Evolutionary conservation across 192 early-diverging fungal genomes (phyloP).

Genomic region (Gonapodya prolifera): DNA sequence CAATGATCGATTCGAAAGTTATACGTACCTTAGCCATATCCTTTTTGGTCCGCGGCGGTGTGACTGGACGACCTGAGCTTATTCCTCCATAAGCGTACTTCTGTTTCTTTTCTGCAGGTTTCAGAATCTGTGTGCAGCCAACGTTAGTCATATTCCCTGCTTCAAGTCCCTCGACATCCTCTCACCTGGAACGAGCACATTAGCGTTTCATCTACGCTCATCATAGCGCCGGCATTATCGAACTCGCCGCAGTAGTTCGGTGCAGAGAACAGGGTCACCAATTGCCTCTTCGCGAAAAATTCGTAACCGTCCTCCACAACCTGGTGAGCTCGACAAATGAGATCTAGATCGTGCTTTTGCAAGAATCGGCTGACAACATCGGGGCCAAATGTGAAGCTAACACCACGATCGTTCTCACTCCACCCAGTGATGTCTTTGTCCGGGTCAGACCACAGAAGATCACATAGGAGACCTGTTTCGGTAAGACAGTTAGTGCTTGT

Average conservation of each 20-base stretch:
- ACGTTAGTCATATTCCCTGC: neutral
- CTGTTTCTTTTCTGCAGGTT: constrained; percentile 23
- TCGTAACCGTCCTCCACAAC: constrained; percentile 98
- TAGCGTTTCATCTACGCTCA: constrained; percentile 73
- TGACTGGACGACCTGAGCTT: constrained; percentile 47
- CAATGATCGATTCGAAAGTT: too few species aligned
- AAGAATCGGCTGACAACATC: constrained; percentile 87
- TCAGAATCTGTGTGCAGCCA: constrained; percentile 12
- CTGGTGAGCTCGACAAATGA: constrained; percentile 96
- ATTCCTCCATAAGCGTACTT: constrained; percentile 23
- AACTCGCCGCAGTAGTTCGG: constrained; percentile 96
- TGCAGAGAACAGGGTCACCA: constrained; percentile 92
- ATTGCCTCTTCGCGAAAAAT: constrained; percentile 92
- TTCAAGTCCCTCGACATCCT: constrained; percentile 5
- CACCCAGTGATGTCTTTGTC: constrained; percentile 93
- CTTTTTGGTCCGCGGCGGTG: constrained; percentile 58
- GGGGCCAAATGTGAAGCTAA: constrained; percentile 91
- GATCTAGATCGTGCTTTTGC: constrained; percentile 93
- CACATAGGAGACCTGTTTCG: constrained; percentile 66
- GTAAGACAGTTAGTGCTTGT: neutral
- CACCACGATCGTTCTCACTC: constrained; percentile 95
- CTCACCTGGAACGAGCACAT: constrained; percentile 76
- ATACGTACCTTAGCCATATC: constrained; percentile 33
- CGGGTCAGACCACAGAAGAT: constrained; percentile 94
- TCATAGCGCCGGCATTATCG: constrained; percentile 79